Percentiles rank a stretch among this genome's conserved stretches.
phyloP scores from a whole-genome alignment of 2,329 filamentous ascomycete genomes.

The Neoarthrinium moseri region DNA sequence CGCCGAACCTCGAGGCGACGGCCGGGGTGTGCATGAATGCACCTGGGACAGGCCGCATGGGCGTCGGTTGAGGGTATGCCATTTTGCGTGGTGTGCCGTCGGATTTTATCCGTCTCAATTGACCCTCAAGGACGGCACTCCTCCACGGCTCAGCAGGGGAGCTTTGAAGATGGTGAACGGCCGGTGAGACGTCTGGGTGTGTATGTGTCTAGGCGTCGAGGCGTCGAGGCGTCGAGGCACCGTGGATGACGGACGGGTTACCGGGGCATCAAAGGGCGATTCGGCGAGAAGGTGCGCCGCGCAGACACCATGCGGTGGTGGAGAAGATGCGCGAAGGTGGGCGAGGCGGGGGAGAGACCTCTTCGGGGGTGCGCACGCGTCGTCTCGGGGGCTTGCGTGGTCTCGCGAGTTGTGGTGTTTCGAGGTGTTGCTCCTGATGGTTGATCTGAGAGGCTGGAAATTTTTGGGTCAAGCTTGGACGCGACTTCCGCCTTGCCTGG shows the following conservation, averaged over 20 bases:
- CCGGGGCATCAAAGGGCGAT: slow-evolving; percentile 29
- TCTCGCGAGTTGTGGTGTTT: slow-evolving; percentile 2
- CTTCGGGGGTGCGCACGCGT: not conserved
- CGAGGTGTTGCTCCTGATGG: not conserved
- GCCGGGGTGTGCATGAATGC: slow-evolving; percentile 76
- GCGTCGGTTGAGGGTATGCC: slow-evolving; percentile 60
- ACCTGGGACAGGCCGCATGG: slow-evolving; percentile 71
- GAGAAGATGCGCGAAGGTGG: not conserved
- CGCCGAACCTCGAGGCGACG: slow-evolving; percentile 46
- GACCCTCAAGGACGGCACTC: slow-evolving; percentile 9
- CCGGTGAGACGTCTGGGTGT: slow-evolving; percentile 20
- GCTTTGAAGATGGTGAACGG: slow-evolving; percentile 9
- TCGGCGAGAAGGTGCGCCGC: slow-evolving; percentile 9
- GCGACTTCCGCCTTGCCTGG: slow-evolving; percentile 14
- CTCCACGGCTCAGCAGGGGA: not conserved
- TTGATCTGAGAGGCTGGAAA: slow-evolving; percentile 20
- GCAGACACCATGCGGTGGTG: slow-evolving; percentile 1
- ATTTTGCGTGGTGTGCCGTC: slow-evolving; percentile 35
- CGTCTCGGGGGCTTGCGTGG: not conserved
- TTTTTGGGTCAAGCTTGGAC: slow-evolving; percentile 24
- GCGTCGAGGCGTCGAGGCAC: slow-evolving; percentile 21
- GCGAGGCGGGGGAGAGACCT: not conserved
- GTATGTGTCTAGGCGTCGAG: too few species aligned
- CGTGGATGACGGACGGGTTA: slow-evolving; percentile 16
- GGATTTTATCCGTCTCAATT: slow-evolving; percentile 14